These are phyloP conservation scores for Prunus dulcis DNA, from an alignment of 306 rosid genomes.

Conservation along the genomic window DNA sequence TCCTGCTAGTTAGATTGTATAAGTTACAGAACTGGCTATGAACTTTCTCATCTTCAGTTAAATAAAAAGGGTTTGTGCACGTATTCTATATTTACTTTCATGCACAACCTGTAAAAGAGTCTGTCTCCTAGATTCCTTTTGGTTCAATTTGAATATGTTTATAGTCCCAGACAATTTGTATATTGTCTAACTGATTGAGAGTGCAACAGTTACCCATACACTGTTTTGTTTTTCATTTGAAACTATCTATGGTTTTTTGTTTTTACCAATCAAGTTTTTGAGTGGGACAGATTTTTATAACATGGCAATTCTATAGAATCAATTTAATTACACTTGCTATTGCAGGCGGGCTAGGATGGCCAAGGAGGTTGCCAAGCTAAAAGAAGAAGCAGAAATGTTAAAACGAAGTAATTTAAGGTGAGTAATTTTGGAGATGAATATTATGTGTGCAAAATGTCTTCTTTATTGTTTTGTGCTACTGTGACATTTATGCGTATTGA, in stretches of 20 bases:
- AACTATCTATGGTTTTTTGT: no score
- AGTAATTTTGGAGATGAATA: neutral
- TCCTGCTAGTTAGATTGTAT: neutral
- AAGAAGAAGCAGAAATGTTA: conserved; percentile 37
- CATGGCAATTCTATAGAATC: neutral
- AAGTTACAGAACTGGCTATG: neutral
- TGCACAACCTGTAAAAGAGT: neutral
- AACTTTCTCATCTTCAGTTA: neutral
- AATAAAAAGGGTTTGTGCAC: neutral
- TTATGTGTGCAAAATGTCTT: neutral
- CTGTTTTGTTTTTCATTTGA: no score
- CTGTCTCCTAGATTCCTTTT: neutral
- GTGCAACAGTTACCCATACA: no score
- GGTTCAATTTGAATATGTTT: no score
- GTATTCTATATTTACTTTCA: no score
- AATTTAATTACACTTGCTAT: conserved; percentile 15
- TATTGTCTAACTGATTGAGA: no score
- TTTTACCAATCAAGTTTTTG: no score
- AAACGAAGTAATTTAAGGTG: conserved; percentile 36
- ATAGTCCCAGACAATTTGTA: no score
- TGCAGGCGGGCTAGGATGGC: conserved; percentile 58
- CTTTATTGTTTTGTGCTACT: conserved; percentile 1
- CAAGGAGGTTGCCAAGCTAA: conserved; percentile 44
- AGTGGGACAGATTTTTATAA: no score
- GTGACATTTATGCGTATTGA: conserved; percentile 4